A percentile compares a stretch with the other conserved stretches of the same genome.
phyloP scores from a whole-genome alignment of 1,284 basidiomycete species.

The Porphyrellus sp. region DNA sequence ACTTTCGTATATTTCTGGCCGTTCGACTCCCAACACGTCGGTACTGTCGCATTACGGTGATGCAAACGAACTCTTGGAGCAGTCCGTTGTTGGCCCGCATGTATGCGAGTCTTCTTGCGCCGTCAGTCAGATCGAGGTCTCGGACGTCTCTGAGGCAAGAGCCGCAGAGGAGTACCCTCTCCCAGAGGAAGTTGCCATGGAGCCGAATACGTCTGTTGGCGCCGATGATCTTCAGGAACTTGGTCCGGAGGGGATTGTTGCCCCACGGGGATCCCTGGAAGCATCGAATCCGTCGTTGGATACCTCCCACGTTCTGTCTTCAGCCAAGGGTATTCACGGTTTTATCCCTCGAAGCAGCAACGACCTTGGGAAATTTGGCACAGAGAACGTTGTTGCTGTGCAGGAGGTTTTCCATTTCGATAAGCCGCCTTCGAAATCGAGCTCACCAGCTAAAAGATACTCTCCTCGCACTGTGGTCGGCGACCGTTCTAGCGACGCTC shows the following conservation, averaged over 20 bases:
- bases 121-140: not conserved
- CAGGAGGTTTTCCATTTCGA: not conserved
- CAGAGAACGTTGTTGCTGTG: no score
- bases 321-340: not conserved
- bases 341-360: not conserved
- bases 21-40: slow-evolving; percentile 28
- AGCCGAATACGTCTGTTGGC: not conserved
- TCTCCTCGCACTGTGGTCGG: not conserved
- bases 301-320: not conserved
- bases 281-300: not conserved
- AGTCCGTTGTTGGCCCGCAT: not conserved
- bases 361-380: not conserved
- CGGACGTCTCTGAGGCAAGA: not conserved
- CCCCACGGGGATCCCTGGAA: slow-evolving; percentile 1
- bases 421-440: not conserved
- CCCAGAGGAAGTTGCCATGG: not conserved
- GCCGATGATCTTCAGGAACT: not conserved
- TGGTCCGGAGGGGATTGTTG: not conserved
- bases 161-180: not conserved
- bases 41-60: slow-evolving; percentile 23
- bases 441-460: not conserved
- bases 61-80: slow-evolving; percentile 11
- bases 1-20: slow-evolving; percentile 13
- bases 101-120: not conserved
- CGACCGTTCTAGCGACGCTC: not conserved